Evolutionary conservation across 495 filamentous ascomycete genomes (phyloP), one percentile per base, ranked within the genome.

Genomic region (Cryomyces antarcticus): DNA sequence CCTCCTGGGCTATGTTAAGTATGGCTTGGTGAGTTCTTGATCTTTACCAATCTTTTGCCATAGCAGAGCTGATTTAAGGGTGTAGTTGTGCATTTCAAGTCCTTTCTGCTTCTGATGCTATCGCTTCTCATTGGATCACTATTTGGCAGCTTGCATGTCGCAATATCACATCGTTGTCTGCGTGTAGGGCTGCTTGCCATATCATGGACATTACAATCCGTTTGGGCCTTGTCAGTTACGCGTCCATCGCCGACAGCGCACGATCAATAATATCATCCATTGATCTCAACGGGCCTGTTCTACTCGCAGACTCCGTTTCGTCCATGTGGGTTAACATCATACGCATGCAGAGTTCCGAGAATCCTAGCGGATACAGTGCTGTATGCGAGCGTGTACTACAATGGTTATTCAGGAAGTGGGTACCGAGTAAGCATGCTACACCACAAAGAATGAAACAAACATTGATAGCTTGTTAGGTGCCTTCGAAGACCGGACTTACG

Each of bases 351-450:
- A 71, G 70, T 43, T 58, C 63, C 45, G 70, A 78, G 41, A 73
- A 77, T 34, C 76, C 82, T 5, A 76, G 72, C 17, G 67, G 72
- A 4, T 71, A 71, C 34, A 62, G 76, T 37, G 65, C 72, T 29
- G 74, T 77, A 7, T 74, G 72, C 28, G 76, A 76, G 44, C 68
- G 78, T 41, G 68, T 86, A 38, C 70, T 85, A 45, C 69, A 73
- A 50, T 95, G 88, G 87, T 57, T 87, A 4, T 75, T 78, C 55
- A 71, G 73, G 37, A 74, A 73, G 48, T 93, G 85, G 87, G 73
- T 71, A 48, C 78, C 81, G 46, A 73, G 78, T 84, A 63, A 49
- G 66, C 57, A 35, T 13, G 30, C 1, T 36, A 1, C 33, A 36
- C 9, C 33, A 36, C 9, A 10, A 36, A 36, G 9, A 3, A 13